Conservation (phyloP, 768 basidiomycete species). For the Candolleomyces eurysporus region DNA sequence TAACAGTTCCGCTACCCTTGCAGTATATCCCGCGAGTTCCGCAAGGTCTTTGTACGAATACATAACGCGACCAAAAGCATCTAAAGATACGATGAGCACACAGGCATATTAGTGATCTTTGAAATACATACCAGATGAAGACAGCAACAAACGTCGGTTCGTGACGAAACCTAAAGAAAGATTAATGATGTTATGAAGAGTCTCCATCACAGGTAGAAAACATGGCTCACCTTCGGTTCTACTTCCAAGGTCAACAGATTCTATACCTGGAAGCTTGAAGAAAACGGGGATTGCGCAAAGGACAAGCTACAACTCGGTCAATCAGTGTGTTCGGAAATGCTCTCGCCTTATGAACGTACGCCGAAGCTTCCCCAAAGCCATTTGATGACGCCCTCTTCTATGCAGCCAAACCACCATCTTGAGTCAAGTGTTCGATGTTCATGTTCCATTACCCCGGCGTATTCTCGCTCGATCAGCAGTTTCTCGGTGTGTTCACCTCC, state of each 20-base stretch:
- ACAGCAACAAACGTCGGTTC: slow-evolving; percentile 85
- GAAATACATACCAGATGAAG: slow-evolving; percentile 63
- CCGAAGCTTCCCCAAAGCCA: slow-evolving; percentile 97
- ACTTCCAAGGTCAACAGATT: slow-evolving; percentile 69
- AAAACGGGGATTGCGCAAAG: slow-evolving; percentile 95
- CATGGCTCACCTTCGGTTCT: slow-evolving; percentile 74
- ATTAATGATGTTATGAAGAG: background rate
- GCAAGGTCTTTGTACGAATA: slow-evolving; percentile 96
- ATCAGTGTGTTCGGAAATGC: background rate
- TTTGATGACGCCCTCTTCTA: slow-evolving; percentile 95
- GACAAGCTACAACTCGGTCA: slow-evolving; percentile 49
- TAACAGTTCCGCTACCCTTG: slow-evolving; percentile 83
- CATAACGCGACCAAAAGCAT: slow-evolving; percentile 95
- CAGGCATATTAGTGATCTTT: background rate
- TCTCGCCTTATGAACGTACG: slow-evolving; percentile 38
- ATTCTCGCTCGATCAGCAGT: slow-evolving; percentile 85
- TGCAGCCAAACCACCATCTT: slow-evolving; percentile 86
- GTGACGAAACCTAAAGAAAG: slow-evolving; percentile 80
- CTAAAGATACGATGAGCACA: slow-evolving; percentile 30
- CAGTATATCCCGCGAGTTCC: slow-evolving; percentile 94
- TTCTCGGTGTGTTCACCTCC: slow-evolving; percentile 90
- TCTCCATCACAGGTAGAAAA: slow-evolving; percentile 2
- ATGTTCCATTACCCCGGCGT: slow-evolving; percentile 80
- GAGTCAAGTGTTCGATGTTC: slow-evolving; percentile 77
- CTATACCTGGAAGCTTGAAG: slow-evolving; percentile 74